These are phyloP conservation scores for Somion occarium DNA, from an alignment of 1,284 basidiomycete species.

Conservation along the genomic window DNA sequence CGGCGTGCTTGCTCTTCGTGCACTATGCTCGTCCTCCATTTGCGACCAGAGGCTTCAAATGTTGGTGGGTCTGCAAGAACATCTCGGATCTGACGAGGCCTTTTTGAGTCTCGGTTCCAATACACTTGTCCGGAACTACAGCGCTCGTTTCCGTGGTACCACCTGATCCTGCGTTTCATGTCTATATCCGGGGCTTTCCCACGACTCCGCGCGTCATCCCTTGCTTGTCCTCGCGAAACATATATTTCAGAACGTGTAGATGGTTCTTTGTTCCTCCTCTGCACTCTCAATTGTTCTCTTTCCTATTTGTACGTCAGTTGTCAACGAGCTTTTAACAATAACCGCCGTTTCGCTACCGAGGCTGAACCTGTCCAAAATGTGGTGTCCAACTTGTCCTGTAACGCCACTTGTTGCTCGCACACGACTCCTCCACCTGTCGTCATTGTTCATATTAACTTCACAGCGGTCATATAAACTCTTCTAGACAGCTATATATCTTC, in stretches of 20 bases:
- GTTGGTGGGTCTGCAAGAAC: too few relatives aligned
- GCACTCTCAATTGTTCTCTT: neutral
- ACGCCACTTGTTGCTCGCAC: neutral
- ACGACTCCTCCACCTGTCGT: conserved; percentile 9
- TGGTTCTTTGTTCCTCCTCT: neutral
- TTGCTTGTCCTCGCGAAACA: neutral
- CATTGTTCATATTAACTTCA: conserved; percentile 10
- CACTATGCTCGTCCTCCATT: neutral
- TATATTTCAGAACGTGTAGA: neutral
- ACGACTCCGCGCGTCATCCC: neutral
- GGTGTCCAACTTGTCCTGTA: neutral
- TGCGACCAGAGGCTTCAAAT: too few relatives aligned
- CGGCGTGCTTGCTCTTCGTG: neutral
- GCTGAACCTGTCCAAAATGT: neutral
- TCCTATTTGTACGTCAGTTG: neutral
- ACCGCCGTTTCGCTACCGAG: neutral
- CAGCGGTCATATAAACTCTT: neutral
- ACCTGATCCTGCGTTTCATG: conserved; percentile 4
- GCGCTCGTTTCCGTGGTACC: neutral
- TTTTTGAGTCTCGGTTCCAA: neutral
- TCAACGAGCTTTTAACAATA: neutral
- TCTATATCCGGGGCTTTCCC: conserved; percentile 4
- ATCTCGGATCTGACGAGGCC: too few relatives aligned
- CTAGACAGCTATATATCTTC: too few relatives aligned
- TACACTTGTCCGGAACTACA: neutral